Evolutionary conservation across 495 filamentous ascomycete genomes (phyloP).

Genomic region (Aspergillus egyptiacus): DNA sequence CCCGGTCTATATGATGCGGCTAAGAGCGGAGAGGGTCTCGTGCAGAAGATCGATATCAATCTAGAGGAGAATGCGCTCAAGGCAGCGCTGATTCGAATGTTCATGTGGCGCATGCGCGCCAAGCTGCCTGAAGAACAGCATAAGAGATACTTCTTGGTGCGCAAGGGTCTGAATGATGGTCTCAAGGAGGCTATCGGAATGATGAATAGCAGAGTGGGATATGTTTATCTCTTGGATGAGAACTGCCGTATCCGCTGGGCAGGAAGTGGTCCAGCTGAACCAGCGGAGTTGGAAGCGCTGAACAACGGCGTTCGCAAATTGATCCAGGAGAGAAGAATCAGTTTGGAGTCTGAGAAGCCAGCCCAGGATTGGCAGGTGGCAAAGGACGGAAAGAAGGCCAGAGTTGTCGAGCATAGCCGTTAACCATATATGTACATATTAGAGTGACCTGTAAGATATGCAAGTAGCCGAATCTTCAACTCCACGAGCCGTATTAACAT

Average conservation of each 20-base stretch:
- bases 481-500: slow-evolving; percentile 9
- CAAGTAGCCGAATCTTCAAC: slow-evolving; percentile 7
- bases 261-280: slow-evolving; percentile 70
- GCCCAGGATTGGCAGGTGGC: slow-evolving; percentile 15
- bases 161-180: slow-evolving; percentile 64
- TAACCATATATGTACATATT: slow-evolving; percentile 22
- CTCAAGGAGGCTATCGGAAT: slow-evolving; percentile 74
- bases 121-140: slow-evolving; percentile 55
- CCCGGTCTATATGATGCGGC: slow-evolving; percentile 54
- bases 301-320: slow-evolving; percentile 63
- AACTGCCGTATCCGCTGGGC: slow-evolving; percentile 92
- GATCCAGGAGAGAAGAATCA: slow-evolving; percentile 49
- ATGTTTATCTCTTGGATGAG: slow-evolving; percentile 86
- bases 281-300: slow-evolving; percentile 63
- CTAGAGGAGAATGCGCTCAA: slow-evolving; percentile 76
- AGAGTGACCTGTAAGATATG: slow-evolving; percentile 11
- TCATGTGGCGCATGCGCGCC: slow-evolving; percentile 55
- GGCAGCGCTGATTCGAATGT: slow-evolving; percentile 64
- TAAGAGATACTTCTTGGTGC: slow-evolving; percentile 75
- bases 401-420: slow-evolving; percentile 16
- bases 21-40: slow-evolving; percentile 30
- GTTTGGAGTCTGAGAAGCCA: slow-evolving; percentile 22
- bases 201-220: slow-evolving; percentile 84
- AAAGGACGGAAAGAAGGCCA: slow-evolving; percentile 14
- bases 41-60: slow-evolving; percentile 79